Percentiles rank a stretch among this genome's conserved stretches.
Evolutionary conservation across 2,329 filamentous ascomycete species (phyloP).

Genomic region (Pestalotiopsis sp.): DNA sequence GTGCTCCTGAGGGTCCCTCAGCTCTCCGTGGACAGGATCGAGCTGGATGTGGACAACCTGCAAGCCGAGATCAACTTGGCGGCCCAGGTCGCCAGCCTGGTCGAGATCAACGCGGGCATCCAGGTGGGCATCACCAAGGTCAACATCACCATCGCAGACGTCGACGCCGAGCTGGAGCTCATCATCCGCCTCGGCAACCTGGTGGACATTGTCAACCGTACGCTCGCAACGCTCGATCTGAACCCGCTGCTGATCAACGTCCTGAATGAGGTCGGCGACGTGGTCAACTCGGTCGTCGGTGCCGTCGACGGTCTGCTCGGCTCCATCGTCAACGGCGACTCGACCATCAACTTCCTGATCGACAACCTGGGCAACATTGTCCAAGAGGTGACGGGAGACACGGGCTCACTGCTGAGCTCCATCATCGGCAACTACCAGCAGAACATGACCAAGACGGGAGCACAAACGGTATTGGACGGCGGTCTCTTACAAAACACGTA

Average conservation of each 20-base stretch:
- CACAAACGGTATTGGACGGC: slow-evolving; percentile 34
- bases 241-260: slow-evolving; percentile 63
- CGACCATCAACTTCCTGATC: slow-evolving; percentile 56
- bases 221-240: slow-evolving; percentile 60
- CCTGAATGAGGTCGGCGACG: slow-evolving; percentile 54
- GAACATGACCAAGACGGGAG: slow-evolving; percentile 15
- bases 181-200: slow-evolving; percentile 62
- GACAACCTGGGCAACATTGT: slow-evolving; percentile 67
- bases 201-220: slow-evolving; percentile 63
- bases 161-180: slow-evolving; percentile 61
- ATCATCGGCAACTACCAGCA: slow-evolving; percentile 61
- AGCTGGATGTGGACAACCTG: slow-evolving; percentile 62
- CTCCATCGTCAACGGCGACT: slow-evolving; percentile 58
- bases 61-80: slow-evolving; percentile 62
- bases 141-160: slow-evolving; percentile 64
- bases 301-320: slow-evolving; percentile 62
- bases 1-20: slow-evolving; percentile 61
- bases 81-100: slow-evolving; percentile 61
- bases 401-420: slow-evolving; percentile 44
- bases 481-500: slow-evolving; percentile 48
- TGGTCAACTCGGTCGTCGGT: slow-evolving; percentile 57
- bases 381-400: slow-evolving; percentile 55
- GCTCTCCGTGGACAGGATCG: slow-evolving; percentile 60
- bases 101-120: slow-evolving; percentile 57
- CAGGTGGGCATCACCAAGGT: slow-evolving; percentile 52